Base-by-base conservation (phyloP, 306 rosid species). In the Cucumis sativus region DNA sequence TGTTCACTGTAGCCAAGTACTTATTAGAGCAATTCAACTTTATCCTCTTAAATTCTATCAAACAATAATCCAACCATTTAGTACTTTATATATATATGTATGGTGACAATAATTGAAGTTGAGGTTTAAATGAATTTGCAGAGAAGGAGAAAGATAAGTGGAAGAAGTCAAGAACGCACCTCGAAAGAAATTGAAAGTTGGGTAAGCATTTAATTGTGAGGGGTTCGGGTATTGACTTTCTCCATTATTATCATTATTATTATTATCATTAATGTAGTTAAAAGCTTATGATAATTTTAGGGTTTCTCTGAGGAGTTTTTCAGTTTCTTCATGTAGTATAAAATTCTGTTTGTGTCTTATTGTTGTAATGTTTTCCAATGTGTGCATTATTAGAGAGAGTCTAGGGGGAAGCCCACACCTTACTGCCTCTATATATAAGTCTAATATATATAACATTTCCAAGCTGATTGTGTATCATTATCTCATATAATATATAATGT, bases 81-180 rank as follows among this genome's bases (percentile, higher is more conserved):
- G 15, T 11, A 3, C 13, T 47, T 47, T 47, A 11, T 10, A 1
- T 1, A 2, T 47, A 11, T 47, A 41, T 41, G 0, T 41, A 41
- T 41, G 0, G 54, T 47, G 54, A 47, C 5, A 47, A 12, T 47
- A 47, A 47, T 12, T 47, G 54, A 47, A 4, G 6, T 41, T 12
- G 7, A 5, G 23, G 4, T 16, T 18, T 9, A 6, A 18, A 40
- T 76, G 67, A 76, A 57, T 57, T 58, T 41, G 57, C 68, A 59
- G 69, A 6, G 64, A 62, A 59, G 35, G 30, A 54, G 6, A 9
- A 21, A 40, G 40, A 54, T 16, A 40, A 40, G 61, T 72, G 83
- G 82, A 80, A 84, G 96, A 88, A 92, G 99, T 92, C 99, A 95
- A 95, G 99, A 95, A 85, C 99, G 99, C 96, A 95, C 99, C 99